Conservation (phyloP, 2,329 filamentous ascomycete species). For the Dothiorella sarmentorum region DNA sequence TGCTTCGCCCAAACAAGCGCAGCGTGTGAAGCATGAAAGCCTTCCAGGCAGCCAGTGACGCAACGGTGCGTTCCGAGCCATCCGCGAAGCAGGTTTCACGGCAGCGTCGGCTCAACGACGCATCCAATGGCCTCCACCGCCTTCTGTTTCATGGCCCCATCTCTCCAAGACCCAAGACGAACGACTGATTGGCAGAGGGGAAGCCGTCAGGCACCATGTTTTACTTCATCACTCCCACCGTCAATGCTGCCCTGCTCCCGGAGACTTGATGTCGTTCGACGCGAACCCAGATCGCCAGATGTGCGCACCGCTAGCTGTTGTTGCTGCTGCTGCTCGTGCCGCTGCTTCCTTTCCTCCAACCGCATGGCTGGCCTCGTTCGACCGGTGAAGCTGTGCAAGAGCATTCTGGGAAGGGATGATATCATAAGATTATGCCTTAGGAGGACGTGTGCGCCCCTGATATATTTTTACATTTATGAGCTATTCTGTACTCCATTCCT, state of each 20-base stretch:
- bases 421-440: constrained; percentile 5
- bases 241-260: not conserved
- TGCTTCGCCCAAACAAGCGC: constrained; percentile 2
- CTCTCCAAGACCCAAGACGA: not conserved
- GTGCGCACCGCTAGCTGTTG: not conserved
- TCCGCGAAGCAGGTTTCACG: constrained; percentile 12
- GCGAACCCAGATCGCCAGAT: constrained; percentile 2
- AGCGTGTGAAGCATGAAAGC: constrained; percentile 3
- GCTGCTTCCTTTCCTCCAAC: constrained; percentile 11
- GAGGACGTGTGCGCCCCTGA: not conserved
- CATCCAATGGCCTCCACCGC: not conserved
- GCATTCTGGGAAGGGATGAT: constrained; percentile 13
- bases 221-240: not conserved
- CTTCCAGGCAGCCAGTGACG: constrained; percentile 7
- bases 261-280: not conserved
- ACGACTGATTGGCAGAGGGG: not conserved
- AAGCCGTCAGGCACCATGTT: not conserved
- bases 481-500: too few species aligned
- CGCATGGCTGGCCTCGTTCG: not conserved
- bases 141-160: not conserved
- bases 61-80: constrained; percentile 11
- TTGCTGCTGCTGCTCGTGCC: too few species aligned
- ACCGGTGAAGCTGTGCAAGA: constrained; percentile 15
- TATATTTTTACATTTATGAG: not conserved
- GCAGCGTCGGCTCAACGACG: not conserved